phyloP scores from a whole-genome alignment of 352 stramenopile genomes.

The Phytophthora melonis region DNA sequence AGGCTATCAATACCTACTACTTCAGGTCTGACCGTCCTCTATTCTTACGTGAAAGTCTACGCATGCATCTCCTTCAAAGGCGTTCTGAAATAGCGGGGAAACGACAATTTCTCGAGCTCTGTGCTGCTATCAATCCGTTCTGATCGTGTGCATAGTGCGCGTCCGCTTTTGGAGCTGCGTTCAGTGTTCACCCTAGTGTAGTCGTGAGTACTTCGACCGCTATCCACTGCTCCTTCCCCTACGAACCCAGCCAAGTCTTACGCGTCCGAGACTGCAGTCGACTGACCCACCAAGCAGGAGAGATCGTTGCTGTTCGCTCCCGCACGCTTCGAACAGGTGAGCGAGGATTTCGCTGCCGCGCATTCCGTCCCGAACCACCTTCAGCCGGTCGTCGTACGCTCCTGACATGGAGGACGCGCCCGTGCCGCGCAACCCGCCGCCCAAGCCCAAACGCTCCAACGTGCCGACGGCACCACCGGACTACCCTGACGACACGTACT shows the following conservation, averaged over 20 bases:
- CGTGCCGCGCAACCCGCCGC: constrained; percentile 64
- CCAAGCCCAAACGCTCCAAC: constrained; percentile 78
- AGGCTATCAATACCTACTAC: constrained; percentile 42
- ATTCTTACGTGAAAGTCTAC: constrained; percentile 28
- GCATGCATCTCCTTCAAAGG: not conserved
- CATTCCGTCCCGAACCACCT: constrained; percentile 34
- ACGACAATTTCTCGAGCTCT: constrained; percentile 24
- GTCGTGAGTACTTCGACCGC: not conserved
- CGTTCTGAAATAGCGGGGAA: constrained; percentile 33
- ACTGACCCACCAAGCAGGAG: constrained; percentile 18
- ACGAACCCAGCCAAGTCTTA: constrained; percentile 8
- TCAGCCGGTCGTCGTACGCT: constrained; percentile 25
- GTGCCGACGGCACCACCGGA: constrained; percentile 37
- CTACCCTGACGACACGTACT: constrained; percentile 68
- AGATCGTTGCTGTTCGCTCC: constrained; percentile 13
- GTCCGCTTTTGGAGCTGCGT: constrained; percentile 4
- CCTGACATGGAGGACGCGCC: constrained; percentile 66
- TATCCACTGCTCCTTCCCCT: constrained; percentile 17
- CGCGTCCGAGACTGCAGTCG: not conserved
- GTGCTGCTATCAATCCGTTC: constrained; percentile 8
- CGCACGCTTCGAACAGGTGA: constrained; percentile 23
- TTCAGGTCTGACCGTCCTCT: constrained; percentile 4
- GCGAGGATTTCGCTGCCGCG: constrained; percentile 56
- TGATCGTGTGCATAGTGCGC: not conserved
- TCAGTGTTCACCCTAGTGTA: constrained; percentile 4